Evolutionary conservation across 805 yeast genomes (phyloP), one percentile per base, ranked within the genome.

Genomic region (Suhomyces prunicola): DNA sequence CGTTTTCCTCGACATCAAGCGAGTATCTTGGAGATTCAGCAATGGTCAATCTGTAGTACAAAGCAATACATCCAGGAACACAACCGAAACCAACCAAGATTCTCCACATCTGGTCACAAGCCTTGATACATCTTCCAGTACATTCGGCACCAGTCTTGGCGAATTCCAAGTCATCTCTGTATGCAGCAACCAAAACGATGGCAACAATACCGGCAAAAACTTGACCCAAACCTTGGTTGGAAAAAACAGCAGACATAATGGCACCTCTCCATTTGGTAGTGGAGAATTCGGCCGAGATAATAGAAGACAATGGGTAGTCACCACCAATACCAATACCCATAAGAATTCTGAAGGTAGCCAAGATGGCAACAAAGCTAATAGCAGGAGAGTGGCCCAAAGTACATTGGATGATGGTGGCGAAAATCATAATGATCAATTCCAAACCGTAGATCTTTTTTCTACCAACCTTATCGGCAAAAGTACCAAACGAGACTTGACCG

Each of bases 231-330:
- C 97, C 97, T 77, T 92, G 97, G 79, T 91, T 91, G 53, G 97
- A 93, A 72, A 92, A 92, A 53, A 90, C 97, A 27, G 97, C 96
- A 67, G 89, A 91, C 96, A 90, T 90, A 63, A 90, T 90, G 59
- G 97, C 96, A 81, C 97, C 97, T 85, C 97, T 88, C 96, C 96
- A 90, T 73, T 88, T 90, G 60, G 97, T 90, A 54, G 97, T 89
- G 26, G 97, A 82, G 66, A 90, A 90, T 78, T 90, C 97, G 54
- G 97, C 86, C 8, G 96, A 87, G 60, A 90, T 90, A 70, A 90
- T 87, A n/a, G 96, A 89, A 15, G 96, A 89, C 65, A 91, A 80
- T 61, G 97, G 97, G 71, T 90, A 90, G 77, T 90, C 97, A 81
- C 97, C 97, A 78, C 97, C 97, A 63, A 90, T 91, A 84, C 97